These are phyloP conservation scores for Yamadazyma nakazawae DNA, from an alignment of 805 yeast species.

Conservation along the genomic window DNA sequence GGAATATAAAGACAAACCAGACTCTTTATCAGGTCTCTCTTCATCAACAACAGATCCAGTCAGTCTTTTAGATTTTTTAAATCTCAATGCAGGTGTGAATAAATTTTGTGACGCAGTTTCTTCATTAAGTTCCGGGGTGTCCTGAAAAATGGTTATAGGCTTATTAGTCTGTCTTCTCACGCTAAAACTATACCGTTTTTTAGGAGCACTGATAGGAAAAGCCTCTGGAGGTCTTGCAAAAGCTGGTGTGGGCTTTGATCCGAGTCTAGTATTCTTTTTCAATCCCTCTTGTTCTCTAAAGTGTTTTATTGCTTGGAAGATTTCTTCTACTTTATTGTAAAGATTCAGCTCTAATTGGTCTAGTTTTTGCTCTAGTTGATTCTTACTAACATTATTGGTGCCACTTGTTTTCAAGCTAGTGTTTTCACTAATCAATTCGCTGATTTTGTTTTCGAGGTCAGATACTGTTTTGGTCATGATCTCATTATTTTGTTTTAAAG, in stretches of 20 bases:
- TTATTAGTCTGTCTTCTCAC: slow-evolving; percentile 1
- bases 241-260: not conserved
- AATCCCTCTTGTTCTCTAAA: slow-evolving; percentile 43
- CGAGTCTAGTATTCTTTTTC: not conserved
- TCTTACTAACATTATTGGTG: slow-evolving; percentile 25
- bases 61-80: not conserved
- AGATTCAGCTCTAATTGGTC: slow-evolving; percentile 40
- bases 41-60: not conserved
- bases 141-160: slow-evolving; percentile 1
- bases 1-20: not conserved
- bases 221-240: not conserved
- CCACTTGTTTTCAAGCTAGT: slow-evolving; percentile 34
- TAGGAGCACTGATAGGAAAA: not conserved
- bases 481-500: slow-evolving; percentile 59
- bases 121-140: not conserved
- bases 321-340: slow-evolving; percentile 41
- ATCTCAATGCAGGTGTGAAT: not conserved
- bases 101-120: not conserved
- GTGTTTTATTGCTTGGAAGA: slow-evolving; percentile 39
- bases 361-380: slow-evolving; percentile 35
- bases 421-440: slow-evolving; percentile 51
- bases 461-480: slow-evolving; percentile 48
- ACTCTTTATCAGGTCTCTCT: not conserved
- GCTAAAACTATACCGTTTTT: not conserved
- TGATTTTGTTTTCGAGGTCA: slow-evolving; percentile 50